Evolutionary conservation across 352 stramenopile species (phyloP).

Genomic region (Globisporangium paroecandrum): DNA sequence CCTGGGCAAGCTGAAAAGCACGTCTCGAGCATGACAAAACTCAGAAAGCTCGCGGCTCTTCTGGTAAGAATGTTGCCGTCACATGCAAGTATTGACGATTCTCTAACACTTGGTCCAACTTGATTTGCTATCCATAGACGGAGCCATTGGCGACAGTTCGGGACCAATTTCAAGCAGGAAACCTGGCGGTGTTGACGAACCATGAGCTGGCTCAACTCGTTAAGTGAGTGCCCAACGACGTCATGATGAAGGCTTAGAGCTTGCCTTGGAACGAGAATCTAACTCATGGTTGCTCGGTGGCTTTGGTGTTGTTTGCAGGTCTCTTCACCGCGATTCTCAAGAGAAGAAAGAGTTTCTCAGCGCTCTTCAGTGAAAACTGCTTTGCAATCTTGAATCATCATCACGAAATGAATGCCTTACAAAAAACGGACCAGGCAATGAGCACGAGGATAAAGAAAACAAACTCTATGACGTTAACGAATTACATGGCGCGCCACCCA

Average conservation of each 20-base stretch:
- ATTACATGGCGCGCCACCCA: neutral
- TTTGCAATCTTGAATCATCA: no score
- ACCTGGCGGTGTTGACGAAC: constrained; percentile 35
- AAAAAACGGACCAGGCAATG: no score
- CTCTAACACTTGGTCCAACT: neutral
- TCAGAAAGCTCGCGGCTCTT: constrained; percentile 45
- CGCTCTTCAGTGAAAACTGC: constrained; percentile 16
- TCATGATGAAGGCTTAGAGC: neutral
- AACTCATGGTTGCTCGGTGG: no score
- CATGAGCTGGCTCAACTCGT: constrained; percentile 44
- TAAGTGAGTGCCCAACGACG: constrained; percentile 29
- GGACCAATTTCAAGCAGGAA: constrained; percentile 49
- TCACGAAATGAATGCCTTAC: no score
- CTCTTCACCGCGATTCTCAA: constrained; percentile 58
- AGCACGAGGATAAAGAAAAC: neutral
- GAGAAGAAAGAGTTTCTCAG: constrained; percentile 49
- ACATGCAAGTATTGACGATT: neutral
- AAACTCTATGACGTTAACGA: constrained; percentile 13
- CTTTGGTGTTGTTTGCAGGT: constrained; percentile 6
- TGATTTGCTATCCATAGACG: constrained; percentile 33
- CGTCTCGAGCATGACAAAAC: constrained; percentile 41
- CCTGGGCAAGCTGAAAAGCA: constrained; percentile 48
- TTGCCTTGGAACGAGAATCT: neutral
- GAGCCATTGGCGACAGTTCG: constrained; percentile 57
- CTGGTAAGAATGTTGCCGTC: constrained; percentile 32